Evolutionary conservation across 139 green algal species (phyloP), one percentile per base, ranked within the genome.

Genomic region (Coelastrella sp.): DNA sequence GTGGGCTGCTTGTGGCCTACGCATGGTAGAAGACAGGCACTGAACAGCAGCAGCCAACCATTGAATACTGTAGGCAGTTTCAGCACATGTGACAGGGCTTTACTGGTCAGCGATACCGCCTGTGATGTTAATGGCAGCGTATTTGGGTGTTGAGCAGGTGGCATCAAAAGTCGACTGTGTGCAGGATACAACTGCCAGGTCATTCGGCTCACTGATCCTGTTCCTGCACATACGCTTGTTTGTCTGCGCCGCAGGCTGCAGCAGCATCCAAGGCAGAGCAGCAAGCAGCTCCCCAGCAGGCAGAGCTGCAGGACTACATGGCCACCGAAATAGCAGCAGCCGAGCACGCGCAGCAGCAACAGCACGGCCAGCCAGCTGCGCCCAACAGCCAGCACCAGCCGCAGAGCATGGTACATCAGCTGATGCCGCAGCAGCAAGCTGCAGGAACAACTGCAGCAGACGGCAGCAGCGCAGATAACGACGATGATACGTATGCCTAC

Each of bases 341-440:
- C 3, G n/a, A 59, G 23, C 74, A 22, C 14, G 16, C n/a, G 20
- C 19, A 77, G 17, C 71, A 47, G 19, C 71, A 77, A 19, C 71
- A 80, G 19, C 22, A 80, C 17, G 23, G 58, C 6, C 8, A 59
- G 74, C 6, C 23, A 58, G 74, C 74, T 59, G 74, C 3, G 6
- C 7, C 17, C 22, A 58, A 80, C 74, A 57, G 3, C 8, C 23
- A 59, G 71, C 71, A 77, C 16, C 71, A 10, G 58, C 60, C 14
- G 60, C 80, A 60, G 80, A 11, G 65, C 58, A 54, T 59, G 32
- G 22, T 17, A 22, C 47, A 65, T 7, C 60, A 75, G 32, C 32
- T 68, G 80, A 57, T 65, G 77, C 6, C 58, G 77, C 77, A 83
- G 54, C 56, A 84, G 78, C 71, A 71, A 68, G 54, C 78, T 54